phyloP scores from a whole-genome alignment of 306 rosid genomes.

The Begonia loranthoides region DNA sequence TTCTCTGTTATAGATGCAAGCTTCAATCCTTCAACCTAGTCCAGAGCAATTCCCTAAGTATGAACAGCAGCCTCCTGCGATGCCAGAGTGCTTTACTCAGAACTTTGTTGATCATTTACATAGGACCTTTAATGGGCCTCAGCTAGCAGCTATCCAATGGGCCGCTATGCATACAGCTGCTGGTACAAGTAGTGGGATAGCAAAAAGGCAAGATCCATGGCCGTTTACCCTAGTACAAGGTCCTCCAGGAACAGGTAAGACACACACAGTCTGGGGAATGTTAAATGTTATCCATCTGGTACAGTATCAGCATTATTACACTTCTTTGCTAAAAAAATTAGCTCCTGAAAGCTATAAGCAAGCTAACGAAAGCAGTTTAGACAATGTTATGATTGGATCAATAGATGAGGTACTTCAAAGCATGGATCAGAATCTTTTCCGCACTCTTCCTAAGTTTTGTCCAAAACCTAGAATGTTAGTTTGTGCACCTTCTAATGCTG shows the following conservation, averaged over 20 bases:
- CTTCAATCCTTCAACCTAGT: slow-evolving; percentile 91
- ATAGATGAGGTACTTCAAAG: slow-evolving; percentile 95
- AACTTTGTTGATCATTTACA: slow-evolving; percentile 74
- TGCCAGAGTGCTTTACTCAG: slow-evolving; percentile 95
- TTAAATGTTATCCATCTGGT: slow-evolving; percentile 95
- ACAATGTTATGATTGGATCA: slow-evolving; percentile 56
- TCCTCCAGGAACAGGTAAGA: slow-evolving; percentile 99
- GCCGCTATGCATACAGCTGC: slow-evolving; percentile 98
- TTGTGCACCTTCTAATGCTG: slow-evolving; percentile 98
- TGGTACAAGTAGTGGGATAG: slow-evolving; percentile 71
- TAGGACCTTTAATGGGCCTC: slow-evolving; percentile 87
- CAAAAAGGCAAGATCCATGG: slow-evolving; percentile 96
- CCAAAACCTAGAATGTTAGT: slow-evolving; percentile 98
- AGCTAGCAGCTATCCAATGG: slow-evolving; percentile 94
- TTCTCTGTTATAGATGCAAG: slow-evolving; percentile 62
- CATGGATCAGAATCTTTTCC: slow-evolving; percentile 92
- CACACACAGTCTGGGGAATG: slow-evolving; percentile 99
- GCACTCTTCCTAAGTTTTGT: slow-evolving; percentile 86
- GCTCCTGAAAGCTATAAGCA: slow-evolving; percentile 99
- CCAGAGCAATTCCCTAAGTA: slow-evolving; percentile 94
- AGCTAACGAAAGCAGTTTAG: slow-evolving; percentile 63
- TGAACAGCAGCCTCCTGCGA: slow-evolving; percentile 82
- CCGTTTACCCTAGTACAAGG: slow-evolving; percentile 99
- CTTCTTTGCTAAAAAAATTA: slow-evolving; percentile 88
- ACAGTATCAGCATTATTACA: slow-evolving; percentile 95